phyloP scores from a whole-genome alignment of 2,329 filamentous ascomycete genomes.

The Pezizomycotina sp. region DNA sequence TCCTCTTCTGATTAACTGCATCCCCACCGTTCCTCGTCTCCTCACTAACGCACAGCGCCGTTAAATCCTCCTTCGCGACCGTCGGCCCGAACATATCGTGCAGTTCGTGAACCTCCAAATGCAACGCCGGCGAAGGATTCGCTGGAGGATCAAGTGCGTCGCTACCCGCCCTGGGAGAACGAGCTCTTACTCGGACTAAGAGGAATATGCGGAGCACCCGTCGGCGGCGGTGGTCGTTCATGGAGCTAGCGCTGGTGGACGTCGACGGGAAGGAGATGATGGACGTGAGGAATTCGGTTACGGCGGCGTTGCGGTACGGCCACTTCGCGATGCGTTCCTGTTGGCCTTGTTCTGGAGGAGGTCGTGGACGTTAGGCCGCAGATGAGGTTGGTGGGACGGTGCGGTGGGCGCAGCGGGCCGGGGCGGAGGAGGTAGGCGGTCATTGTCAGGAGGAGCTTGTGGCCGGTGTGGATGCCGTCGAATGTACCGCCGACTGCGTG shows the following conservation, averaged over 20 bases:
- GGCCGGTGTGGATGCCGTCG: conserved; percentile 85
- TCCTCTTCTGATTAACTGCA: conserved; percentile 70
- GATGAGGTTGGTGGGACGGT: conserved; percentile 40
- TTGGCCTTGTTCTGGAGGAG: conserved; percentile 75
- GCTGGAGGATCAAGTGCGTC: too few species aligned
- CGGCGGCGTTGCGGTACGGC: conserved; percentile 51
- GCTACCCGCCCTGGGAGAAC: too few species aligned
- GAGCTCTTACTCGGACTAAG: conserved; percentile 27
- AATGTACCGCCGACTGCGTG: conserved; percentile 66
- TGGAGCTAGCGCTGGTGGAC: too few species aligned
- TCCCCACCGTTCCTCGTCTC: conserved; percentile 73
- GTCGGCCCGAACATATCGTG: conserved; percentile 83
- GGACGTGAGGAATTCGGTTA: conserved; percentile 55
- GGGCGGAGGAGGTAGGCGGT: conserved; percentile 54
- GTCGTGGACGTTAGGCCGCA: conserved; percentile 81
- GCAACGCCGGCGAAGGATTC: too few species aligned
- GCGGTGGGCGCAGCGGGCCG: conserved; percentile 22
- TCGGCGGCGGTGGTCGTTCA: conserved; percentile 6
- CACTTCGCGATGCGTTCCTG: conserved; percentile 66
- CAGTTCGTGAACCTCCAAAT: conserved; percentile 67
- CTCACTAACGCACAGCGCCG: conserved; percentile 67
- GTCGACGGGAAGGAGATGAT: too few species aligned
- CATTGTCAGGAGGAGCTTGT: conserved; percentile 91
- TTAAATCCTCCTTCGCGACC: conserved; percentile 61
- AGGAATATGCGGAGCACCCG: conserved; percentile 4